A percentile compares a stretch with the other conserved stretches of the same genome.
phyloP scores from a whole-genome alignment of 1,139 yeast genomes.

The Suhomyces panamericanus region DNA sequence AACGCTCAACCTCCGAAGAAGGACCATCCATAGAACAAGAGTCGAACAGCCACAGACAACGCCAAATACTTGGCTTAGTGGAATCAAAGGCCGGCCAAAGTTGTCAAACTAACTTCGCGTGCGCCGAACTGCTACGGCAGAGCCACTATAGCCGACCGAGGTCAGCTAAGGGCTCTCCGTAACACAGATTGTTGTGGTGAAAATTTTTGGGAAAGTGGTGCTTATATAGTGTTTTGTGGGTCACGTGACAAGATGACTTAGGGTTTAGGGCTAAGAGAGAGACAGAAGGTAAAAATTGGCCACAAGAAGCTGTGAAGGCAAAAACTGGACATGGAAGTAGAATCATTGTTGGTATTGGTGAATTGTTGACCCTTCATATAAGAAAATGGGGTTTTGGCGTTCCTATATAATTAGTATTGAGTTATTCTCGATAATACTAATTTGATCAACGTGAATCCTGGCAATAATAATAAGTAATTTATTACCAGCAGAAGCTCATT shows the following conservation, averaged over 20 bases:
- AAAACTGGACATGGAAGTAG: no score
- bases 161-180: slow-evolving; percentile 43
- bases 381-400: no score
- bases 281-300: background rate
- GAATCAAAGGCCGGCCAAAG: slow-evolving; percentile 15
- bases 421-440: no score
- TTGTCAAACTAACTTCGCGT: slow-evolving; percentile 56
- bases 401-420: no score
- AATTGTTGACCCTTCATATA: no score
- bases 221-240: slow-evolving; percentile 3
- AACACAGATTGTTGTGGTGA: slow-evolving; percentile 51
- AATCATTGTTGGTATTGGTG: no score
- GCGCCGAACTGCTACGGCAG: slow-evolving; percentile 67
- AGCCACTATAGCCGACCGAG: slow-evolving; percentile 40
- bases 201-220: slow-evolving; percentile 8
- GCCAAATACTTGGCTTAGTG: slow-evolving; percentile 24
- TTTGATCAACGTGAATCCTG: no score
- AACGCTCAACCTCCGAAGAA: slow-evolving; percentile 59
- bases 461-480: no score
- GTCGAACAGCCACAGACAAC: slow-evolving; percentile 28
- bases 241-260: slow-evolving; percentile 4
- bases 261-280: slow-evolving; percentile 5
- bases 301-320: background rate
- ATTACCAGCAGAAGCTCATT: no score
- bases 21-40: slow-evolving; percentile 42